These are phyloP conservation scores for Pelargonium australe DNA, from an alignment of 441 rosid genomes.

Conservation along the genomic window DNA sequence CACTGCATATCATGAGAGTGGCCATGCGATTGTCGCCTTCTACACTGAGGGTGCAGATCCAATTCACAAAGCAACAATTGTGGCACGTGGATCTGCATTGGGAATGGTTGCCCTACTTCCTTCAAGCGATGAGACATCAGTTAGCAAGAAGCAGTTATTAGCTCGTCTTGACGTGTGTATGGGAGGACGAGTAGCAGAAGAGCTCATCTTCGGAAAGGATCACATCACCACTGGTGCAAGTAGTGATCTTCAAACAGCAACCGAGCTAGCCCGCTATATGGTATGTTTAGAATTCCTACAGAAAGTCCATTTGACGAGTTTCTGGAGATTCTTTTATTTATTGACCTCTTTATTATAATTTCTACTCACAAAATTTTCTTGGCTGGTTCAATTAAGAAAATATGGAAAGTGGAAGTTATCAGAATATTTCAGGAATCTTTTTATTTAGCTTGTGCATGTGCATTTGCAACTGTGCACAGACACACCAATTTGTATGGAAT, in stretches of 20 bases:
- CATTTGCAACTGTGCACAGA: too few relatives aligned
- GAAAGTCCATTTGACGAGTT: background rate
- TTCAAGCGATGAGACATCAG: constrained; percentile 83
- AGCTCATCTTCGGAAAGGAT: constrained; percentile 89
- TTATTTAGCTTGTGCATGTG: too few relatives aligned
- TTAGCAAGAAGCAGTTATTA: constrained; percentile 88
- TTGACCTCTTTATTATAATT: too few relatives aligned
- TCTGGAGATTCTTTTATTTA: too few relatives aligned
- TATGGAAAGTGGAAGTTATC: too few relatives aligned
- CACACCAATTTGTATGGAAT: too few relatives aligned
- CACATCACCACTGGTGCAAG: constrained; percentile 91
- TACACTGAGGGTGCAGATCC: constrained; percentile 90
- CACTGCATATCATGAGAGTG: constrained; percentile 98
- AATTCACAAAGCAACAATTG: constrained; percentile 94
- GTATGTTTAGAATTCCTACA: constrained; percentile 29
- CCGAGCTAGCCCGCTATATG: constrained; percentile 93
- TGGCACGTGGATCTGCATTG: constrained; percentile 95
- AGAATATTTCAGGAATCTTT: too few relatives aligned
- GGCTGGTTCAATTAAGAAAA: too few relatives aligned
- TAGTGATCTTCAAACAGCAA: constrained; percentile 82
- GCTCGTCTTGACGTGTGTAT: constrained; percentile 97
- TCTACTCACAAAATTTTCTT: too few relatives aligned
- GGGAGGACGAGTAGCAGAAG: constrained; percentile 99
- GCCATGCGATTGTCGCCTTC: constrained; percentile 91
- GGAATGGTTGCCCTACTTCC: constrained; percentile 99